Evolutionary conservation across 139 green algal species (phyloP).

Genomic region (Trebouxia sp.): DNA sequence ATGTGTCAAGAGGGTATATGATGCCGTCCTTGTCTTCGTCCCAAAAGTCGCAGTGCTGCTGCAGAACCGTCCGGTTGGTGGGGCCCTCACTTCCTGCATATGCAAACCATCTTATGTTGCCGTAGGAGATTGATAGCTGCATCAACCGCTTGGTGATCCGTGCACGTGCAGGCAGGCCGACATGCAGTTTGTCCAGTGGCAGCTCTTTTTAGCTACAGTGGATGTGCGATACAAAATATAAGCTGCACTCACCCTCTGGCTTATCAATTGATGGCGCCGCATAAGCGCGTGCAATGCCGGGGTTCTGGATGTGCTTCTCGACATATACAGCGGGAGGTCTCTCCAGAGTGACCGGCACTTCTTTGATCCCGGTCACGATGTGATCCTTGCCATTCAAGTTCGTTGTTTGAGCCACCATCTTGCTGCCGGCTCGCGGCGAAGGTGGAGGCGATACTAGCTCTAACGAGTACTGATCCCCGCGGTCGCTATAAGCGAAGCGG

Average conservation of each 20-base stretch:
- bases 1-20: slow-evolving; percentile 61
- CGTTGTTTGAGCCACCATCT: background rate
- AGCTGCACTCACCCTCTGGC: background rate
- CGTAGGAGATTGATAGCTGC: background rate
- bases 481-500: background rate
- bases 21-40: slow-evolving; percentile 46
- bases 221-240: background rate
- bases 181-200: too few relatives aligned
- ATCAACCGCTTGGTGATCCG: background rate
- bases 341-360: slow-evolving; percentile 13
- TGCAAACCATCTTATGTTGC: background rate
- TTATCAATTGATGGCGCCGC: background rate
- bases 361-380: slow-evolving; percentile 15
- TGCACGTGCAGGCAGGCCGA: background rate
- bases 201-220: background rate
- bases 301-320: slow-evolving; percentile 18
- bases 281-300: slow-evolving; percentile 4
- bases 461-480: background rate
- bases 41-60: slow-evolving; percentile 65
- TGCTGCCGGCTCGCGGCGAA: background rate
- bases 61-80: slow-evolving; percentile 50
- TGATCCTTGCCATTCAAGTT: slow-evolving; percentile 10
- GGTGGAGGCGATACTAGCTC: background rate
- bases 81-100: slow-evolving; percentile 27
- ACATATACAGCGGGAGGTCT: background rate